Percentiles rank a stretch among this genome's conserved stretches.
Evolutionary conservation across 768 basidiomycete genomes (phyloP).

Genomic region (Saitozyma podzolica): DNA sequence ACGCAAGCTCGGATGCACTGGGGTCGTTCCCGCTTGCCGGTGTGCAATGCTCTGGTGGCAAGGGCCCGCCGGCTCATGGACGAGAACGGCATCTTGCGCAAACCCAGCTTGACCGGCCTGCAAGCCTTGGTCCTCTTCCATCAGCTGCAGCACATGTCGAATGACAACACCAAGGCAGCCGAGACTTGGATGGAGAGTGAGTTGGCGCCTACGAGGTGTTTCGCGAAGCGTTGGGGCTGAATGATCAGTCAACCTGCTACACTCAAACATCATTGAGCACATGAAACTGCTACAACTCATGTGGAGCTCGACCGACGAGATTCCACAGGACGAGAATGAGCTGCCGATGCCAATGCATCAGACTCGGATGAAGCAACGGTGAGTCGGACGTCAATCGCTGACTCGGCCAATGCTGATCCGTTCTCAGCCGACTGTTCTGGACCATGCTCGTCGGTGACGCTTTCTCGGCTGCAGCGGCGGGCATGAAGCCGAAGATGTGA

Average conservation of each 20-base stretch:
- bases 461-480: constrained; percentile 24
- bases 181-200: constrained; percentile 28
- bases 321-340: constrained; percentile 20
- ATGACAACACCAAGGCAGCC: constrained; percentile 14
- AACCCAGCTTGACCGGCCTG: constrained; percentile 28
- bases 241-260: constrained; percentile 23
- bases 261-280: constrained; percentile 28
- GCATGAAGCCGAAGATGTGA: constrained; percentile 27
- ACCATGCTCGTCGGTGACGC: constrained; percentile 24
- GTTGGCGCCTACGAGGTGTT: neutral
- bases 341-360: constrained; percentile 9
- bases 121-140: constrained; percentile 29
- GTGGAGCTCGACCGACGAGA: constrained; percentile 24
- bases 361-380: constrained; percentile 31
- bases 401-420: constrained; percentile 1
- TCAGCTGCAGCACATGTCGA: constrained; percentile 23
- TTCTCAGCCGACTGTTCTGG: constrained; percentile 28
- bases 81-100: constrained; percentile 16
- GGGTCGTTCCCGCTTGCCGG: constrained; percentile 22
- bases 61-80: constrained; percentile 27
- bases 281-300: constrained; percentile 27
- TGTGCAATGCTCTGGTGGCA: constrained; percentile 27
- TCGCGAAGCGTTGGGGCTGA: neutral
- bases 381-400: neutral
- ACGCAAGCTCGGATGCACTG: constrained; percentile 35